Conservation (phyloP, 148 eudicot species). For the Tetragonia tetragonoides region DNA sequence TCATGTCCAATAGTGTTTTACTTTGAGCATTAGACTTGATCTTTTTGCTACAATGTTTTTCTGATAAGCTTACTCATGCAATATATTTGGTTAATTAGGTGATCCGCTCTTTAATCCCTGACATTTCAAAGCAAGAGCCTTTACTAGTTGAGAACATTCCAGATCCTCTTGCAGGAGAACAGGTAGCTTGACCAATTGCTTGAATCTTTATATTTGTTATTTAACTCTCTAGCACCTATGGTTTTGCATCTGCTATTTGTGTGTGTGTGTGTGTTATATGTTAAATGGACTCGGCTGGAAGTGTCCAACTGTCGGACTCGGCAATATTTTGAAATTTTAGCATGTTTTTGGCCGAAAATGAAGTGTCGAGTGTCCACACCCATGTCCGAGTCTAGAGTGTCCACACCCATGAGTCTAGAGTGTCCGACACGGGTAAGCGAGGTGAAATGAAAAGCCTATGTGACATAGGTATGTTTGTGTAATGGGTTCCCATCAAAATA, state of each 20-base stretch:
- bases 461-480: neutral
- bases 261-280: no score
- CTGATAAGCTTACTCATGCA: constrained; percentile 13
- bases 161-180: constrained; percentile 95
- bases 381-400: no score
- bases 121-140: constrained; percentile 77
- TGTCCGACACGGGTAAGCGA: no score
- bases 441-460: no score
- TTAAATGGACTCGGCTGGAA: no score
- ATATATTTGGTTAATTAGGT: constrained; percentile 48
- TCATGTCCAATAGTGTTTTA: neutral
- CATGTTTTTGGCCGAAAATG: no score
- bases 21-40: neutral
- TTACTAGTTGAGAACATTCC: constrained; percentile 78
- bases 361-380: no score
- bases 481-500: neutral
- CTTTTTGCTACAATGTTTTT: neutral
- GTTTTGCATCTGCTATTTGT: neutral
- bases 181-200: constrained; percentile 45
- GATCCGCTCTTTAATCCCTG: constrained; percentile 54
- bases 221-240: constrained; percentile 1
- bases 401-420: no score
- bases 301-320: no score
- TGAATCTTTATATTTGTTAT: neutral
- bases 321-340: no score